Evolutionary conservation across 352 stramenopile genomes (phyloP).

Genomic region (Elongisporangium undulatum): DNA sequence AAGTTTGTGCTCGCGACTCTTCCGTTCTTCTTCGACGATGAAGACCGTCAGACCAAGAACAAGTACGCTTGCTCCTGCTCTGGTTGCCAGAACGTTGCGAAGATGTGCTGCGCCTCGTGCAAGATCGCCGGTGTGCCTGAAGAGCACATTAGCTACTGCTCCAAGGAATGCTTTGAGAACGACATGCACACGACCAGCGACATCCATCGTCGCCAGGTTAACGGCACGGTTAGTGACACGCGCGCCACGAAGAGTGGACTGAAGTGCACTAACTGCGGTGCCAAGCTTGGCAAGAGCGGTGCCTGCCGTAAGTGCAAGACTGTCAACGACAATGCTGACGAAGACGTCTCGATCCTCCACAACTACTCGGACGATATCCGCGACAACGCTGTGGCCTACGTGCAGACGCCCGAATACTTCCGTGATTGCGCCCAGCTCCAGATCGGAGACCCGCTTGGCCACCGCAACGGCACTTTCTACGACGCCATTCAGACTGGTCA

Average conservation of each 20-base stretch:
- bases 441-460: conserved; percentile 74
- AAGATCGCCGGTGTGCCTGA: conserved; percentile 83
- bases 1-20: conserved; percentile 81
- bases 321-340: conserved; percentile 37
- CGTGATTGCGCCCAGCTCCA: conserved; percentile 80
- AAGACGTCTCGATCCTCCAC: conserved; percentile 58
- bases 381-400: conserved; percentile 76
- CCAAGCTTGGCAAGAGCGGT: conserved; percentile 66
- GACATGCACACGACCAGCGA: conserved; percentile 72
- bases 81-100: conserved; percentile 75
- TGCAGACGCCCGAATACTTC: conserved; percentile 85
- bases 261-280: conserved; percentile 65
- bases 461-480: conserved; percentile 83
- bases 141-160: conserved; percentile 84
- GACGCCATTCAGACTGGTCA: conserved; percentile 81
- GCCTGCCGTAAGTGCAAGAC: conserved; percentile 80
- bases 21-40: conserved; percentile 86
- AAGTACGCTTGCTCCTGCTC: conserved; percentile 74
- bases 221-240: conserved; percentile 73
- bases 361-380: conserved; percentile 79
- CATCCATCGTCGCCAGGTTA: conserved; percentile 78
- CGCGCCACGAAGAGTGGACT: conserved; percentile 69
- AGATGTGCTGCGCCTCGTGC: conserved; percentile 83
- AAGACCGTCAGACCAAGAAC: conserved; percentile 73
- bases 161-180: conserved; percentile 86